Percentiles rank a stretch among this genome's conserved stretches.
Conservation (phyloP, 2,329 filamentous ascomycete species). For the Colletotrichum musicola region DNA sequence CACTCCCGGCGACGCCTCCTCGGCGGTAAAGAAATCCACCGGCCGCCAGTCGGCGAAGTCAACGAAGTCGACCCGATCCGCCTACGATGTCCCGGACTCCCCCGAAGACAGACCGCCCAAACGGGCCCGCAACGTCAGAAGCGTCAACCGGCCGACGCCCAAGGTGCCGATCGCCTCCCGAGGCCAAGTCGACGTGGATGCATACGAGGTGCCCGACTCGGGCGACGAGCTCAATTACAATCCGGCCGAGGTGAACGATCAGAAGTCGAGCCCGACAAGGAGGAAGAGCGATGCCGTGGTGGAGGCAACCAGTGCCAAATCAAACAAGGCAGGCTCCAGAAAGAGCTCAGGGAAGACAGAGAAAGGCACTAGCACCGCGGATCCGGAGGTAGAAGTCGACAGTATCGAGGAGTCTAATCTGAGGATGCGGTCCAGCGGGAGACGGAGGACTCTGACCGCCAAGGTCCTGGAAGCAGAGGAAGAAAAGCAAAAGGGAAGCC, state of each 20-base stretch:
- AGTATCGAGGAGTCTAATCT: constrained; percentile 26
- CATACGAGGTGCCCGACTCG: constrained; percentile 43
- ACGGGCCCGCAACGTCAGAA: constrained; percentile 33
- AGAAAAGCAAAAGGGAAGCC: constrained; percentile 25
- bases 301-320: background rate
- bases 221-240: constrained; percentile 40
- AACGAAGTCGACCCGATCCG: constrained; percentile 3
- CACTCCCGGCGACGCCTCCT: constrained; percentile 1
- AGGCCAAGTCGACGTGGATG: constrained; percentile 9
- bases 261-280: constrained; percentile 40
- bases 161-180: constrained; percentile 33
- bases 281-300: constrained; percentile 23
- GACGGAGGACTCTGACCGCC: constrained; percentile 35
- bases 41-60: constrained; percentile 6
- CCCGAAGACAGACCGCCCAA: constrained; percentile 40
- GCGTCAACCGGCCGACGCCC: constrained; percentile 30
- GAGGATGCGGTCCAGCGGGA: constrained; percentile 35
- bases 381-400: constrained; percentile 8
- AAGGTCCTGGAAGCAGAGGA: constrained; percentile 33
- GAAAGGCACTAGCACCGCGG: background rate
- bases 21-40: constrained; percentile 6
- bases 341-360: constrained; percentile 1
- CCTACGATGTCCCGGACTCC: constrained; percentile 43
- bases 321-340: background rate
- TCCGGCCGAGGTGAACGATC: background rate